Conservation (phyloP, 148 eudicot genomes). For the Talinum fruticosum region DNA sequence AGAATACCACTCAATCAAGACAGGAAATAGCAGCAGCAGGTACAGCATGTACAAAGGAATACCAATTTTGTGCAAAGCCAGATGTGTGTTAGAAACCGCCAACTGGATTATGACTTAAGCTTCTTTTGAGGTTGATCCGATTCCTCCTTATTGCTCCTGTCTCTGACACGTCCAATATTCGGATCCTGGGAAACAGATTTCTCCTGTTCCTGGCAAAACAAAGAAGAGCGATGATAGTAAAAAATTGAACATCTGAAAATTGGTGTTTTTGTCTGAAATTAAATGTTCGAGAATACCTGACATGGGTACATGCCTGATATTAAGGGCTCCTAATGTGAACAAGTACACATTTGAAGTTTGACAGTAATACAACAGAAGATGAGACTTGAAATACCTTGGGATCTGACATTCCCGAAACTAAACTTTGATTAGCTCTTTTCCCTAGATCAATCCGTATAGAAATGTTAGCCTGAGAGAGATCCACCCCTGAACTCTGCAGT, state of each 20-base stretch:
- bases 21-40: slow-evolving; percentile 10
- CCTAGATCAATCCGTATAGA: slow-evolving; percentile 84
- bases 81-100: neutral
- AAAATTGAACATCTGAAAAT: too few species aligned
- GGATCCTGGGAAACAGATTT: slow-evolving; percentile 16
- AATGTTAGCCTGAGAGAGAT: slow-evolving; percentile 71
- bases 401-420: slow-evolving; percentile 25
- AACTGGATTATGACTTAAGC: slow-evolving; percentile 24
- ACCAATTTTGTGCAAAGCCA: neutral
- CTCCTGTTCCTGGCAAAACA: slow-evolving; percentile 25
- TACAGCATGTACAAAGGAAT: slow-evolving; percentile 23
- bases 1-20: neutral
- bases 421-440: slow-evolving; percentile 57
- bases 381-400: slow-evolving; percentile 38
- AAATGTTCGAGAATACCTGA: too few species aligned
- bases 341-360: neutral
- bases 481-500: slow-evolving; percentile 73
- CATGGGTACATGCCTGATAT: too few species aligned
- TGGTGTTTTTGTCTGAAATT: too few species aligned
- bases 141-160: slow-evolving; percentile 22
- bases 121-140: slow-evolving; percentile 33
- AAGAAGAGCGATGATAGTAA: neutral
- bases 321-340: neutral
- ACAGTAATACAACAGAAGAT: neutral
- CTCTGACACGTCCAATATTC: slow-evolving; percentile 27